Evolutionary conservation across 768 basidiomycete genomes (phyloP).

Genomic region (Asterophora parasitica): DNA sequence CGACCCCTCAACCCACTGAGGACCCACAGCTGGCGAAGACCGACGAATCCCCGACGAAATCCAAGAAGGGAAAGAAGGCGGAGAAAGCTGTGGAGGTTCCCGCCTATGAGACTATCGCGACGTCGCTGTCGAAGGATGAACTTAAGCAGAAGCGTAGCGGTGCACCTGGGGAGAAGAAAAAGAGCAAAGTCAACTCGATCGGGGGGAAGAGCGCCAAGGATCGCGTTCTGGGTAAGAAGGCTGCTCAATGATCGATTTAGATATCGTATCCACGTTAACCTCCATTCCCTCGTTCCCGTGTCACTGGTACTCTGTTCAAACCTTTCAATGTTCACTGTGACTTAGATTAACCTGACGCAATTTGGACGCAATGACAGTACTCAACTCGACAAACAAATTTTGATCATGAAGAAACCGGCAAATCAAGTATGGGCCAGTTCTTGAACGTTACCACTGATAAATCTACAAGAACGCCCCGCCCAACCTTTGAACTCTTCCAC

Average conservation of each 20-base stretch:
- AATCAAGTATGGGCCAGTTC: slow-evolving; percentile 6
- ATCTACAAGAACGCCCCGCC: neutral
- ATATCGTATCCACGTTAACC: neutral
- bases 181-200: slow-evolving; percentile 36
- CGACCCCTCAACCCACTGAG: slow-evolving; percentile 2
- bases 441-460: neutral
- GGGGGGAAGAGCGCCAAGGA: slow-evolving; percentile 51
- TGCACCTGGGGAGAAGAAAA: slow-evolving; percentile 53
- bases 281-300: neutral
- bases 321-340: neutral
- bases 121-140: slow-evolving; percentile 36
- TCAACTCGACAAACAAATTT: too few species aligned
- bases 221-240: slow-evolving; percentile 50
- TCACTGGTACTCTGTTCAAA: neutral
- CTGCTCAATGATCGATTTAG: slow-evolving; percentile 26
- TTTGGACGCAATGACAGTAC: too few species aligned
- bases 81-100: slow-evolving; percentile 10
- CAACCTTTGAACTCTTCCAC: too few species aligned
- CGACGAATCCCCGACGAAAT: slow-evolving; percentile 12
- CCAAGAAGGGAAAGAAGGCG: slow-evolving; percentile 9
- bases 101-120: neutral
- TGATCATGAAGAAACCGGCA: slow-evolving; percentile 1
- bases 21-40: slow-evolving; percentile 5
- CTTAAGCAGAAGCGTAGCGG: slow-evolving; percentile 49
- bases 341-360: neutral